Conservation (phyloP, 1,284 basidiomycete genomes). For the Leucocoprinus gongylophorus region DNA sequence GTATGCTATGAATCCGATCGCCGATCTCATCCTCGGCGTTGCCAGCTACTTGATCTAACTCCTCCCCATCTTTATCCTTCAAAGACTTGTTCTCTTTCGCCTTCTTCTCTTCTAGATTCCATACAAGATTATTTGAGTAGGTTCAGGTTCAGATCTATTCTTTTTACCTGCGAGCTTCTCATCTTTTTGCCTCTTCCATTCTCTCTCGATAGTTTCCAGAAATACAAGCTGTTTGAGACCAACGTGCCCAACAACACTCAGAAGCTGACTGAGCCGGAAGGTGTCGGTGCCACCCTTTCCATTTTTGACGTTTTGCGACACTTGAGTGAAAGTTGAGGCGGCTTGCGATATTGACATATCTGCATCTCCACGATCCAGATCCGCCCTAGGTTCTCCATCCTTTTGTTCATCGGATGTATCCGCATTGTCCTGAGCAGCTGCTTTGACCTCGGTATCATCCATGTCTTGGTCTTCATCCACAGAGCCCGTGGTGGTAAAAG, state of each 20-base stretch:
- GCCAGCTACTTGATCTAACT: conserved; percentile 94
- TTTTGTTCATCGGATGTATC: conserved; percentile 16
- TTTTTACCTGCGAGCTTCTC: conserved; percentile 66
- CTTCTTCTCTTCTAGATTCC: conserved; percentile 46
- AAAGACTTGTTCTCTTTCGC: conserved; percentile 33
- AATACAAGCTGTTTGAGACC: conserved; percentile 98
- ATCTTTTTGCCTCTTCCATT: conserved; percentile 95
- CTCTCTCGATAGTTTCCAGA: conserved; percentile 93
- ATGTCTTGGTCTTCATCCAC: conserved; percentile 5
- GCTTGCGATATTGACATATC: conserved; percentile 24
- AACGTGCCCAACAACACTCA: conserved; percentile 94
- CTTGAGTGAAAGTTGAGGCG: conserved; percentile 19
- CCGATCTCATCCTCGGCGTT: conserved; percentile 99
- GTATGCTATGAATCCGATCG: conserved; percentile 77
- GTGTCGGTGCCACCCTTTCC: conserved; percentile 64
- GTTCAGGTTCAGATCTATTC: background rate
- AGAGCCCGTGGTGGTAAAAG: conserved; percentile 45
- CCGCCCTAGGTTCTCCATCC: conserved; percentile 20
- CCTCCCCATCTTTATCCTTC: conserved; percentile 80
- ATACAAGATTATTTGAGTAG: background rate
- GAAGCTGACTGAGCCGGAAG: conserved; percentile 83
- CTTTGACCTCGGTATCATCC: conserved; percentile 28
- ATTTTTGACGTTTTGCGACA: conserved; percentile 18
- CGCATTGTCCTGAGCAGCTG: conserved; percentile 24
- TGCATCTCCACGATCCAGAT: conserved; percentile 1